These are phyloP conservation scores for Wilhelminamyces savonicus DNA, from an alignment of 805 yeast genomes.

Conservation along the genomic window DNA sequence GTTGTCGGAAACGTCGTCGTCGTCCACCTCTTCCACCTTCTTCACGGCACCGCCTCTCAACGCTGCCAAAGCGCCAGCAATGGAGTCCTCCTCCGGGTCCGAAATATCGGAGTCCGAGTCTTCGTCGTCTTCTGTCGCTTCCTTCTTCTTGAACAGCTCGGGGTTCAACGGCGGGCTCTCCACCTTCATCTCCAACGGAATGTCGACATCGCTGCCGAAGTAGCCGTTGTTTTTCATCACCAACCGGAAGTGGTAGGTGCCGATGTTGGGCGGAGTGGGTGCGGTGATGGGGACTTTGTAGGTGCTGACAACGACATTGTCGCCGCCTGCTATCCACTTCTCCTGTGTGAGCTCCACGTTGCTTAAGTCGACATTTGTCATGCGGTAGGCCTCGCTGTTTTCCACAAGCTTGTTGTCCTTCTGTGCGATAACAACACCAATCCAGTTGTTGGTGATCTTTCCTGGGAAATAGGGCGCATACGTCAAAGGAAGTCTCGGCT, in stretches of 20 bases:
- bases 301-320: slow-evolving; percentile 49
- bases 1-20: slow-evolving; percentile 31
- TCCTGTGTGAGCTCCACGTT: slow-evolving; percentile 52
- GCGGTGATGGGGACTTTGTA: slow-evolving; percentile 67
- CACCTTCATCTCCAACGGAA: slow-evolving; percentile 68
- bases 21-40: slow-evolving; percentile 28
- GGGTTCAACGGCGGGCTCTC: slow-evolving; percentile 35
- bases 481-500: slow-evolving; percentile 63
- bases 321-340: slow-evolving; percentile 41
- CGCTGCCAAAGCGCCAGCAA: slow-evolving; percentile 71
- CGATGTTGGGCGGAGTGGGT: slow-evolving; percentile 73
- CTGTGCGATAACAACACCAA: slow-evolving; percentile 62
- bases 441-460: slow-evolving; percentile 47
- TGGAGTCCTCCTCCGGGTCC: slow-evolving; percentile 67
- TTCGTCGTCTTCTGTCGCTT: slow-evolving; percentile 32
- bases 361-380: slow-evolving; percentile 46
- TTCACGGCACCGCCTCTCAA: slow-evolving; percentile 57
- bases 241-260: slow-evolving; percentile 63
- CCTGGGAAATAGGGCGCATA: slow-evolving; percentile 75
- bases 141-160: slow-evolving; percentile 25
- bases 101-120: slow-evolving; percentile 51
- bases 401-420: slow-evolving; percentile 79
- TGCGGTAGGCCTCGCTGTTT: slow-evolving; percentile 41
- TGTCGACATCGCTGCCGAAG: slow-evolving; percentile 75
- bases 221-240: slow-evolving; percentile 67